phyloP scores from a whole-genome alignment of 2,329 filamentous ascomycete species.

The Cladophialophora carrionii region DNA sequence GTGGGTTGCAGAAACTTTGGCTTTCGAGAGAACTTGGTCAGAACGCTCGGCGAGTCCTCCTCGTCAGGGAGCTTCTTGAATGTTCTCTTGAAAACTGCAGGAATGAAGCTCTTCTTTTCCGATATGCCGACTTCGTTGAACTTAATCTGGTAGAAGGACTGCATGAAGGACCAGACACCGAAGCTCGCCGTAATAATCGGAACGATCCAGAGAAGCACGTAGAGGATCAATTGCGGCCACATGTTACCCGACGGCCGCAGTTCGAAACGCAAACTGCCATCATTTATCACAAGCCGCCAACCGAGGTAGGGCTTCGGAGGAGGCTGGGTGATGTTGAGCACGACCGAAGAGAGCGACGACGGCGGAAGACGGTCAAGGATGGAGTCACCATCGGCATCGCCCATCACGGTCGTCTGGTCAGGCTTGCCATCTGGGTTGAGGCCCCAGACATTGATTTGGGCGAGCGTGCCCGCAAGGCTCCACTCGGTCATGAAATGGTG shows the following conservation, averaged over 20 bases:
- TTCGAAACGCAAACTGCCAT: conserved; percentile 57
- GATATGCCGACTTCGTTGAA: conserved; percentile 62
- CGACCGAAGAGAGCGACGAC: conserved; percentile 57
- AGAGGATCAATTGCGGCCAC: conserved; percentile 58
- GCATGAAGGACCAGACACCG: conserved; percentile 61
- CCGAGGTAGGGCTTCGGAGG: conserved; percentile 60
- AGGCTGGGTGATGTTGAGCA: conserved; percentile 62
- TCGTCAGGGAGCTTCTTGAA: conserved; percentile 41
- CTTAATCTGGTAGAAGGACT: conserved; percentile 66
- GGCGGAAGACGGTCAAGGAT: conserved; percentile 66
- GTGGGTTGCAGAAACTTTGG: conserved; percentile 52
- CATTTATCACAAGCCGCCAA: conserved; percentile 60
- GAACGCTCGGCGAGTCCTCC: conserved; percentile 24
- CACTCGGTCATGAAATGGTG: conserved; percentile 67
- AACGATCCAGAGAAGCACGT: conserved; percentile 58
- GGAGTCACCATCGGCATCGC: conserved; percentile 64
- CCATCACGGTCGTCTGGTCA: conserved; percentile 62
- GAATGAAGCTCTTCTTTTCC: conserved; percentile 52
- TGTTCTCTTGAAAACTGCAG: conserved; percentile 44
- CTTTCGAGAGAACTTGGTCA: conserved; percentile 27
- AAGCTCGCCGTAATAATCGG: conserved; percentile 56
- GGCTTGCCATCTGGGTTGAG: conserved; percentile 66
- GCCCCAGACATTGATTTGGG: conserved; percentile 69
- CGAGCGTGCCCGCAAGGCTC: conserved; percentile 53
- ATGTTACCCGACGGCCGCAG: conserved; percentile 59